Evolutionary conservation across 1,284 basidiomycete genomes (phyloP), one percentile per base, ranked within the genome.

Genomic region (Sporisorium graminicola): DNA sequence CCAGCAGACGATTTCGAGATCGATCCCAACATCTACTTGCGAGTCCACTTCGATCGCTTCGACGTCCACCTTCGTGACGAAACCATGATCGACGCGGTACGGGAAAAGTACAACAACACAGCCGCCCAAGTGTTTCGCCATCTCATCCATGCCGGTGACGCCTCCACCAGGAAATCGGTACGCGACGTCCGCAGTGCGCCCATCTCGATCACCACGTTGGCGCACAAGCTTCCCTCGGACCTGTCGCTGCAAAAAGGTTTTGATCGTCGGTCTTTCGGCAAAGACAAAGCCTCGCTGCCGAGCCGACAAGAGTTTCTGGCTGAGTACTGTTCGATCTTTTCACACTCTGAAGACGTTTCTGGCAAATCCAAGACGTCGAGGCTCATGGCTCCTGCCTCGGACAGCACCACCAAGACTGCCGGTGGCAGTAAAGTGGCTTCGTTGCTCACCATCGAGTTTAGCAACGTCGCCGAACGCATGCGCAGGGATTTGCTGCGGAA

Each of bases 1-100:
- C 70, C 75, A 7, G 65, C 58, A 33, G 71, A 77, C 37, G 72
- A 66, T 46, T 68, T 65, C 24, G 78, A 77, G 4, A 78, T 81
- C 44, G 81, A 81, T 52, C 65, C 75, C 22, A 88, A 88, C 3
- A 89, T 92, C 24, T 92, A 92, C 86, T 92, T 95, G 83, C 90
- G 92, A 50, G 89, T 98, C 59, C 95, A 97, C 86, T 92, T 91
- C 82, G 92, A 95, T 77, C 92, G 91, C 77, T 96, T 95, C 86
- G 91, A 93, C 78, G 88, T 95, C 35, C 91, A 94, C 79, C 91
- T 98, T 54, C 92, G 96, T 37, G 95, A 97, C 86, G 89, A 92
- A 85, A 50, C 75, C 37, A 72, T 81, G 64, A 65, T 73, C 22
- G 74, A 75, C 7, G 79, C 82, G 10, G 77, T 80, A 13, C 61